Base-by-base conservation (phyloP, 2,329 filamentous ascomycete genomes). In the Curvularia lunata region DNA sequence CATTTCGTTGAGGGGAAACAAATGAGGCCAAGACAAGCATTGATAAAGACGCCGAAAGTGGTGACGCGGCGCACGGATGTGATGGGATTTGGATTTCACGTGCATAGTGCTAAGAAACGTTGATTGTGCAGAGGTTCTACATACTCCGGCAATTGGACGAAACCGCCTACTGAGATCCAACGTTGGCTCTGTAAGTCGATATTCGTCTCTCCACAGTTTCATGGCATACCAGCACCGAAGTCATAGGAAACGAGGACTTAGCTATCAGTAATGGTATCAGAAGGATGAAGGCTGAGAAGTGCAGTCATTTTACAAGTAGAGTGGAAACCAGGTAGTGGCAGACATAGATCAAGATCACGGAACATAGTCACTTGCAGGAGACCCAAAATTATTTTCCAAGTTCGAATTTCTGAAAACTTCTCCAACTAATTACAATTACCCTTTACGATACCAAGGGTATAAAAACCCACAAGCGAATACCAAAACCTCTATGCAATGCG, bases 371-470 rank as follows among this genome's bases (percentile, higher is more conserved):
- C 56, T 4, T 25, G 45, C 18, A 57, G 16, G 27, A 38, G n/a
- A 8, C 21, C 19, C 28, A 47, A 12, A 3, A 37, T n/a, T 59
- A 47, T 41, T 64, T 67, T 64, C 63, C 61, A 68, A 65, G 65
- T 68, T 64, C 61, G 34, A 58, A 52, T 61, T 63, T 60, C 63
- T 58, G 57, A 52, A 45, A 68, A 61, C 63, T 53, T 50, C 58
- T 54, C 57, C 62, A 10, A 63, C 59, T 67, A 69, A 70, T 70
- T 70, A 70, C 68, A 69, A 67, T 62, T 69, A 69, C 66, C 66
- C 62, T 64, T 63, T 65, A 51, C 62, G 56, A 61, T 48, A 64
- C 65, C 57, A 69, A 67, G 65, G 65, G 64, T 68, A 67, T 69
- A 61, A 66, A 61, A 66, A 64, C 63, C 40, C 34, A 51, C 59